Evolutionary conservation across 345 rosid genomes (phyloP).

Genomic region (Bruguiera sexangula): DNA sequence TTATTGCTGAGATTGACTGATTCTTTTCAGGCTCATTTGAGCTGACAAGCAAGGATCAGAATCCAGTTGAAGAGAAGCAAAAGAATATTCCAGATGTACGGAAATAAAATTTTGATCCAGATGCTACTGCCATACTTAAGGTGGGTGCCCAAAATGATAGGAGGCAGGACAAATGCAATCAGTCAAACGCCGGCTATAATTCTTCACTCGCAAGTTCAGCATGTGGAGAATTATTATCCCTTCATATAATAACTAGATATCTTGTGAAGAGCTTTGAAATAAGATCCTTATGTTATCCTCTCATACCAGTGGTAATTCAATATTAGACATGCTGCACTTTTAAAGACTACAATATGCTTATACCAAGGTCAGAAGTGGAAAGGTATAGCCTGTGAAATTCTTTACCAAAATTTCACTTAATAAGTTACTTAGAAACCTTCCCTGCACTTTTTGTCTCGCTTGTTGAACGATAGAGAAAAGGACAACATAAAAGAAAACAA

Average conservation of each 20-base stretch:
- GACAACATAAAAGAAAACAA: no score
- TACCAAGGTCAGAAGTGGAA: neutral
- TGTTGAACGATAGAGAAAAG: no score
- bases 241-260: neutral
- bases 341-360: neutral
- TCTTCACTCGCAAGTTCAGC: conserved; percentile 6
- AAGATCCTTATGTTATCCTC: neutral
- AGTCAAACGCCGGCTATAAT: conserved; percentile 4
- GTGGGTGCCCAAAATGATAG: conserved; percentile 11
- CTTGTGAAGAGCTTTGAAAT: conserved; percentile 8
- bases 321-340: neutral
- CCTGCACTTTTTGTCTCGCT: no score
- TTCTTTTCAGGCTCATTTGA: conserved; percentile 25
- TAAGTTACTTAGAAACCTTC: neutral
- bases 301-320: conserved; percentile 9
- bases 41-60: conserved; percentile 22
- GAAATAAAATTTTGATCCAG: conserved; percentile 26
- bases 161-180: conserved; percentile 7
- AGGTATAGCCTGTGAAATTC: neutral
- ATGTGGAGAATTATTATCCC: neutral
- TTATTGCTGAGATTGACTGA: neutral
- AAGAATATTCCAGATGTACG: conserved; percentile 14
- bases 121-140: neutral
- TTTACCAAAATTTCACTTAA: neutral
- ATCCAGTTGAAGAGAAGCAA: conserved; percentile 20